These are phyloP conservation scores for Flaveria brownii DNA, from an alignment of 129 eudicot species.

Conservation along the genomic window DNA sequence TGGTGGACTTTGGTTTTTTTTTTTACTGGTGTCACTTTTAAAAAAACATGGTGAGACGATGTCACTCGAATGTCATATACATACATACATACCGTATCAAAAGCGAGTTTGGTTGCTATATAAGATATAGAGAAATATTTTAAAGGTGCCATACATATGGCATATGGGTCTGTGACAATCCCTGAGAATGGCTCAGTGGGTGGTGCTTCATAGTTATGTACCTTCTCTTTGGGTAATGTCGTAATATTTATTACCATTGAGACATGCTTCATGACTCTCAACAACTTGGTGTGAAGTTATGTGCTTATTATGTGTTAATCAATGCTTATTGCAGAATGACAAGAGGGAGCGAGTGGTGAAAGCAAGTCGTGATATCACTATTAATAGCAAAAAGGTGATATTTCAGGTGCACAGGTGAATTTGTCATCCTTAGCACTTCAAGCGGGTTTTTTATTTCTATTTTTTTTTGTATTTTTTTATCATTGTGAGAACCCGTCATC, in stretches of 20 bases:
- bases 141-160: neutral
- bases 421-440: neutral
- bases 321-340: slow-evolving; percentile 63
- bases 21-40: neutral
- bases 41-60: neutral
- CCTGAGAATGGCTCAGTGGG: neutral
- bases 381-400: slow-evolving; percentile 97
- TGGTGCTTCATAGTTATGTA: neutral
- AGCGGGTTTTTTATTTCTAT: too few species aligned
- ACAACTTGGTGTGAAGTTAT: neutral
- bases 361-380: slow-evolving; percentile 96
- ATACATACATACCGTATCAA: too few species aligned
- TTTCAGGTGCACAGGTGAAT: slow-evolving; percentile 96
- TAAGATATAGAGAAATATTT: too few species aligned
- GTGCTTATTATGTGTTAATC: slow-evolving; percentile 9
- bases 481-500: too few species aligned
- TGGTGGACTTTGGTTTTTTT: too few species aligned
- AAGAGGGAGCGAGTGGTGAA: slow-evolving; percentile 96
- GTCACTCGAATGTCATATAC: too few species aligned
- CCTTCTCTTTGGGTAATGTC: neutral
- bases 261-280: neutral
- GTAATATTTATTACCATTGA: slow-evolving; percentile 12
- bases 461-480: too few species aligned
- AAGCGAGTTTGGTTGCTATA: too few species aligned
- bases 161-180: neutral